These are phyloP conservation scores for Trichoderma semiorbis DNA, from an alignment of 2,329 filamentous ascomycete species.

Conservation along the genomic window DNA sequence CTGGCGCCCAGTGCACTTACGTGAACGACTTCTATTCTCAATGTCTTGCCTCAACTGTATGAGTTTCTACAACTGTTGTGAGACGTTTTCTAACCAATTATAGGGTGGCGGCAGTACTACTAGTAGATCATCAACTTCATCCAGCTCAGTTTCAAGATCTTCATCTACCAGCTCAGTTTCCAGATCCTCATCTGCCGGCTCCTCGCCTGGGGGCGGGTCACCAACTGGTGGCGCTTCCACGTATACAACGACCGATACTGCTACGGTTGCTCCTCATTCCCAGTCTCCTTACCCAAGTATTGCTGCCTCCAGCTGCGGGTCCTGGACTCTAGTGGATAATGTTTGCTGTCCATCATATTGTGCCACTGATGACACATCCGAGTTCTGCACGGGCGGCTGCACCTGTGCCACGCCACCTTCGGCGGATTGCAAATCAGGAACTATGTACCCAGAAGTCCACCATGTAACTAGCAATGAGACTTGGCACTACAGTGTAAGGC, in stretches of 20 bases:
- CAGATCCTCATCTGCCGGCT: background rate
- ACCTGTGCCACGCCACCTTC: conserved; percentile 1
- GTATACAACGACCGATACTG: conserved; percentile 8
- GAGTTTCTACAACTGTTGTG: background rate
- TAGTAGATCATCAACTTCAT: background rate
- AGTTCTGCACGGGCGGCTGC: background rate
- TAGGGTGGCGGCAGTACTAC: background rate
- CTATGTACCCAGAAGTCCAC: conserved; percentile 8
- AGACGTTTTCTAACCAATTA: background rate
- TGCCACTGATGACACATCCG: background rate
- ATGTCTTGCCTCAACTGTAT: conserved; percentile 7
- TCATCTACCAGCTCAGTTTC: background rate
- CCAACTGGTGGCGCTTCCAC: background rate
- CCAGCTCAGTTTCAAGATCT: background rate
- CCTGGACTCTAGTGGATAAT: conserved; percentile 8
- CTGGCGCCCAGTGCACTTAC: background rate
- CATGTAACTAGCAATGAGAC: background rate
- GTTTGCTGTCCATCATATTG: conserved; percentile 12
- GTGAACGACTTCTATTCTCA: conserved; percentile 1
- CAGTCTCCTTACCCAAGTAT: conserved; percentile 7
- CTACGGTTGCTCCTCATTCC: background rate
- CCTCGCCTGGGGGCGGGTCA: background rate
- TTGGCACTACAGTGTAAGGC: conserved; percentile 10
- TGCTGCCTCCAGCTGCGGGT: conserved; percentile 4
- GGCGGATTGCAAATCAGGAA: conserved; percentile 1